Conservation (phyloP, 1,284 basidiomycete genomes). For the Microbotryum lychnidis-dioicae region DNA sequence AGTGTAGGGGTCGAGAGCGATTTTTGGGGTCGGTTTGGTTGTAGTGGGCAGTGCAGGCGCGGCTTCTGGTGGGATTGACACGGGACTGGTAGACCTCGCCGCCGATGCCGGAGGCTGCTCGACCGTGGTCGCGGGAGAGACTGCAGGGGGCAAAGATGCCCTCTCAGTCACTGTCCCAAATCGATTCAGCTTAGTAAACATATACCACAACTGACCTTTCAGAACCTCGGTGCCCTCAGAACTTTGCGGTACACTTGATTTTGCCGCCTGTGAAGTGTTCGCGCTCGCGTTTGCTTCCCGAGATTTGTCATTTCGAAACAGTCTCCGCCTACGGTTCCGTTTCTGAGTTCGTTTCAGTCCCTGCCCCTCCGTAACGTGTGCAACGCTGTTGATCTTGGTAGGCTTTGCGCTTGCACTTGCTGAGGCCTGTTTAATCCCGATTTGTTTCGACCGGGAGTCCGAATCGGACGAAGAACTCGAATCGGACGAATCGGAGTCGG, state of each 20-base stretch:
- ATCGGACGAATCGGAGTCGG: background rate
- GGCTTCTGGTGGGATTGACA: background rate
- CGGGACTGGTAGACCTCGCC: background rate
- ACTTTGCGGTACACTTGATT: background rate
- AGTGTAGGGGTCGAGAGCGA: conserved; percentile 2
- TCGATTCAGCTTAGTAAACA: too few relatives aligned
- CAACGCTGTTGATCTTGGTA: too few relatives aligned
- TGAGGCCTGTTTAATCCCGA: background rate
- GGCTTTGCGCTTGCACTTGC: background rate
- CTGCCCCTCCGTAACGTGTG: background rate
- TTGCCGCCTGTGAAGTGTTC: background rate
- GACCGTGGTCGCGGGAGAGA: background rate
- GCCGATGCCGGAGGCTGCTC: background rate
- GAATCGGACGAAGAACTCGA: conserved; percentile 1
- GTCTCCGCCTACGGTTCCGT: conserved; percentile 13
- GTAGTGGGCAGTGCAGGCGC: background rate
- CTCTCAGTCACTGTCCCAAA: background rate
- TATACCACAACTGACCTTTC: background rate
- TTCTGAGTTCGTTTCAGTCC: conserved; percentile 7
- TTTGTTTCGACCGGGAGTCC: background rate
- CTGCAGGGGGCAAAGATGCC: background rate
- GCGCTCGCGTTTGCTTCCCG: background rate
- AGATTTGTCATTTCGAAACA: background rate
- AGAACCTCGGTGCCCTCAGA: background rate
- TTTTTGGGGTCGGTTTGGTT: background rate